Percentiles rank a stretch among this genome's conserved stretches.
Evolutionary conservation across 768 basidiomycete genomes (phyloP).

Genomic region (Sarcomyxa edulis): DNA sequence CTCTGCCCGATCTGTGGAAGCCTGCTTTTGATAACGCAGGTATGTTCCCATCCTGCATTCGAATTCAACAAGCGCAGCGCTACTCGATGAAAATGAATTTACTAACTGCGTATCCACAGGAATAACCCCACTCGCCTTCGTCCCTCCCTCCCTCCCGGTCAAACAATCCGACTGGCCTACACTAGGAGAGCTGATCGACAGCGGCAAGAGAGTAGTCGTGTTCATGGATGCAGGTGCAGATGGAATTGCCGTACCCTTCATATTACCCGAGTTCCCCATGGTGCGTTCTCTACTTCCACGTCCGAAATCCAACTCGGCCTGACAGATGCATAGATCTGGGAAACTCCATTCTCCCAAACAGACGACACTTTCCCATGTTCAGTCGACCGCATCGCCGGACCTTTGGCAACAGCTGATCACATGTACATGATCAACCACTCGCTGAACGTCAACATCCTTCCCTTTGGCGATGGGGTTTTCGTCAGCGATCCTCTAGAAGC

Average conservation of each 20-base stretch:
- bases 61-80: not conserved
- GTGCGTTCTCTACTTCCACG: slow-evolving; percentile 17
- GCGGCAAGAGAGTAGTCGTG: slow-evolving; percentile 52
- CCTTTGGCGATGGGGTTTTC: slow-evolving; percentile 29
- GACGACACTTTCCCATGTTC: slow-evolving; percentile 47
- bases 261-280: slow-evolving; percentile 55
- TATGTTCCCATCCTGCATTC: slow-evolving; percentile 11
- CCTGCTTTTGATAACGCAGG: slow-evolving; percentile 49
- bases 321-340: slow-evolving; percentile 42
- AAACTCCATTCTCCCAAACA: slow-evolving; percentile 48
- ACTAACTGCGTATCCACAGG: slow-evolving; percentile 18
- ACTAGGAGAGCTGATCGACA: slow-evolving; percentile 55
- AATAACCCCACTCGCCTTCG: slow-evolving; percentile 40
- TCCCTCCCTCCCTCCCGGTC: slow-evolving; percentile 42
- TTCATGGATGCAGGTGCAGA: slow-evolving; percentile 53
- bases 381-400: slow-evolving; percentile 45
- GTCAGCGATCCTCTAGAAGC: slow-evolving; percentile 32
- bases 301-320: too few species aligned
- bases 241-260: slow-evolving; percentile 36
- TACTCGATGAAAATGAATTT: too few species aligned
- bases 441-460: slow-evolving; percentile 39
- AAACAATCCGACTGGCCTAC: slow-evolving; percentile 55
- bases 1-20: slow-evolving; percentile 43
- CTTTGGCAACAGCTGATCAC: slow-evolving; percentile 43
- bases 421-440: slow-evolving; percentile 59